Base-by-base conservation (phyloP, 1,284 basidiomycete genomes). In the Trichosporon sp. region DNA sequence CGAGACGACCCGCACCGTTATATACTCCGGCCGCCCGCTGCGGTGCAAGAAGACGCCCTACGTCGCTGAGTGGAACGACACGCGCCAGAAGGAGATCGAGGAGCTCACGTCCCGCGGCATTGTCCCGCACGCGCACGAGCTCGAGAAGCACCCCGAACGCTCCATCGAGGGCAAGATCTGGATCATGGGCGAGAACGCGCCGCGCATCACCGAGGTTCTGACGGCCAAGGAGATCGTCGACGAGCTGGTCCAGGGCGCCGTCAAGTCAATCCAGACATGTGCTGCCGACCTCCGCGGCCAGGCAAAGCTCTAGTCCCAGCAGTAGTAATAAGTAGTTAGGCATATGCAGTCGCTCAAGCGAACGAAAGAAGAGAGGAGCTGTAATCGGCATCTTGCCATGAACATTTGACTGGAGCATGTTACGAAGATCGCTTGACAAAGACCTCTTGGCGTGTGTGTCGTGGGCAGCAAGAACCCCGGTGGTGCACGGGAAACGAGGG, bases 21-120 rank as follows among this genome's bases (percentile, higher is more conserved):
- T 95, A 76, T 95, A 89, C 84, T 91, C 90, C 66, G 94, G 94
- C 35, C 89, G 94, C 32, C 95, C 94, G 8, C 84, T 97, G 74
- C 89, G 93, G 42, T 91, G 95, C 23, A 85, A 88, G 73, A 88
- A 88, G 78, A 93, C 91, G 3, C 88, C 90, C 11, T 95, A 93
- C 79, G 87, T 94, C 67, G 88, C 89, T 23, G 87, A 91, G 70
- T 92, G 91, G 91, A 76, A 77, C 51, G 68, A 74, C 35, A 65
- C 63, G n/a, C 72, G 79, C 53, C 72, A 76, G 35, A 76, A 74
- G 25, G 80, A 81, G 71, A 76, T 81, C 77, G 88, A 89, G 81
- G 87, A 89, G 71, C 86, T 94, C 44, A 91, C 90, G 0, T 85
- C 87, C 1, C 87, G 89, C 81, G 93, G 93, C 25, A 87, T 92